phyloP scores from a whole-genome alignment of 2,329 filamentous ascomycete species.

The Stemphylium lycopersici region DNA sequence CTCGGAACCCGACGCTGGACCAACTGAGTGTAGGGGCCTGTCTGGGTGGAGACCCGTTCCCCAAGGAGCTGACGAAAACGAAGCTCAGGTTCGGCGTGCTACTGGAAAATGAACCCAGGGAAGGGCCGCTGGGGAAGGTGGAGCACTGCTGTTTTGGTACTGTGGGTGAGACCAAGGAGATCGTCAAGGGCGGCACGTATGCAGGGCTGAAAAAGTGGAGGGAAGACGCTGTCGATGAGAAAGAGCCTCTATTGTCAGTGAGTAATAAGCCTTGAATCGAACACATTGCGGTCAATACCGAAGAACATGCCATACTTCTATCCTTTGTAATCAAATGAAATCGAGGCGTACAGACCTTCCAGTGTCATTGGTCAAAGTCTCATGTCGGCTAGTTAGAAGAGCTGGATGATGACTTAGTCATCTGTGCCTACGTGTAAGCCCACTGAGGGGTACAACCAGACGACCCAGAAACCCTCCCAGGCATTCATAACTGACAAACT shows the following conservation, averaged over 20 bases:
- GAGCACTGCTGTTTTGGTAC: constrained; percentile 51
- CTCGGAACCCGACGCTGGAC: constrained; percentile 48
- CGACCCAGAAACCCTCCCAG: not conserved
- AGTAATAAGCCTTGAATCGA: too few species aligned
- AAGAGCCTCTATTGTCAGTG: not conserved
- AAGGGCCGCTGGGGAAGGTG: constrained; percentile 40
- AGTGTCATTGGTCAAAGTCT: too few species aligned
- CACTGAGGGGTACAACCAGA: constrained; percentile 26
- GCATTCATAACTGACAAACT: not conserved
- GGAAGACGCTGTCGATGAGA: not conserved
- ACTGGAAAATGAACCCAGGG: constrained; percentile 42
- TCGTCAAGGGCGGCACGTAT: constrained; percentile 47
- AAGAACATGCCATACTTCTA: too few species aligned
- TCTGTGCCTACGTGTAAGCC: constrained; percentile 58
- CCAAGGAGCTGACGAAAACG: constrained; percentile 45
- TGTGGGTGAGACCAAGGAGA: constrained; percentile 46
- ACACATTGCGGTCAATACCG: too few species aligned
- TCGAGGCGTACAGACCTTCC: too few species aligned
- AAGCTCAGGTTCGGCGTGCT: constrained; percentile 50
- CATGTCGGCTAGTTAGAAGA: too few species aligned
- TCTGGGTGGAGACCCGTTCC: constrained; percentile 50
- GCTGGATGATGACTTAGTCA: not conserved
- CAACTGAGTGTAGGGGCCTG: constrained; percentile 48
- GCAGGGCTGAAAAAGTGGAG: constrained; percentile 32
- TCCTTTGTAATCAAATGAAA: too few species aligned